These are phyloP conservation scores for Tephrocybe sp. DNA, from an alignment of 768 basidiomycete species.

Conservation along the genomic window DNA sequence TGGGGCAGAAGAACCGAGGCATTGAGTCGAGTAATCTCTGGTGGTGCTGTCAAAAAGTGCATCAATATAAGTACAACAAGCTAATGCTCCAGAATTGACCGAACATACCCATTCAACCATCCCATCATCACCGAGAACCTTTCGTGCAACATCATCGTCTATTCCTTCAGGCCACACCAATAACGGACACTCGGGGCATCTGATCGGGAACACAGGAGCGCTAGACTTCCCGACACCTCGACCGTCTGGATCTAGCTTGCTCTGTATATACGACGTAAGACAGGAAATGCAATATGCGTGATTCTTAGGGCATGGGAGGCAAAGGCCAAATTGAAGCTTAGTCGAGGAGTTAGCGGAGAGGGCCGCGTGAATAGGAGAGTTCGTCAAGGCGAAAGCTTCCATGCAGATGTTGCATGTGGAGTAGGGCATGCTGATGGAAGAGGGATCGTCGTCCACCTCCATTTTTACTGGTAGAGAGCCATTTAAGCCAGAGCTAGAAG, in stretches of 20 bases:
- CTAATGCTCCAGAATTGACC: background rate
- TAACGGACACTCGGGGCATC: conserved; percentile 35
- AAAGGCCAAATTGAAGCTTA: conserved; percentile 31
- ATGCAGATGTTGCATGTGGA: conserved; percentile 36
- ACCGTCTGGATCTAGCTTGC: conserved; percentile 33
- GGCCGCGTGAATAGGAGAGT: conserved; percentile 31
- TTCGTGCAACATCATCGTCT: conserved; percentile 30
- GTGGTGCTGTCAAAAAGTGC: conserved; percentile 23
- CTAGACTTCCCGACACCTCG: conserved; percentile 23
- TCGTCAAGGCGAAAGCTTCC: conserved; percentile 32
- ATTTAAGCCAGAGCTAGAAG: background rate
- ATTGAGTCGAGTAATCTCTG: conserved; percentile 33
- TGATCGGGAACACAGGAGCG: conserved; percentile 33
- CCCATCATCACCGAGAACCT: conserved; percentile 28
- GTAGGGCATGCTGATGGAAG: conserved; percentile 12
- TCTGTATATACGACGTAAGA: conserved; percentile 30
- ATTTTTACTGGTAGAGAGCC: background rate
- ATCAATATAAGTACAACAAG: background rate
- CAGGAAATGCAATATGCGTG: conserved; percentile 37
- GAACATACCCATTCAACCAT: conserved; percentile 33
- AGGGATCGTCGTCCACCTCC: conserved; percentile 1
- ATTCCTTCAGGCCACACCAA: conserved; percentile 32
- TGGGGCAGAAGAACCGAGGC: conserved; percentile 35
- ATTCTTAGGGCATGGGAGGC: conserved; percentile 31
- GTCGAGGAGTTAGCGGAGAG: conserved; percentile 32